A percentile compares a stretch with the other conserved stretches of the same genome.
Conservation (phyloP, 2,329 filamentous ascomycete species). For the Fusarium sp. region DNA sequence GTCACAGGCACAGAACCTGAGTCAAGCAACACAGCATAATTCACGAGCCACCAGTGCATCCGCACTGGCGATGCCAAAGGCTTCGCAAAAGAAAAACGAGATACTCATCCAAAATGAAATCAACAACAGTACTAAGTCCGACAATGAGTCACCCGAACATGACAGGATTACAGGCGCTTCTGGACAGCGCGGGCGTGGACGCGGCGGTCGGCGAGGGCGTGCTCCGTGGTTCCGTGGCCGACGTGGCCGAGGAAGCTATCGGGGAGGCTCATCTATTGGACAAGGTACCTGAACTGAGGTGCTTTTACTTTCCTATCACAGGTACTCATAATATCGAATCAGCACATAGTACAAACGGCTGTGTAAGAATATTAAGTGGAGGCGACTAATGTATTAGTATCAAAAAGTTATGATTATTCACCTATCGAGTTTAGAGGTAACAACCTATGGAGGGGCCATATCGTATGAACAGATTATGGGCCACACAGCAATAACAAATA, state of each 20-base stretch:
- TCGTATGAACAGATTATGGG: background rate
- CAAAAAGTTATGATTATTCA: background rate
- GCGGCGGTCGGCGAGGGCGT: conserved; percentile 45
- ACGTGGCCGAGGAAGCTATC: conserved; percentile 40
- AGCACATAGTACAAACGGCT: background rate
- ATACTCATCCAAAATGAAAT: background rate
- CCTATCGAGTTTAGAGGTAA: background rate
- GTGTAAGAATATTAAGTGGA: background rate
- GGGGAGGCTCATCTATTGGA: conserved; percentile 6
- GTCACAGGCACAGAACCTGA: background rate
- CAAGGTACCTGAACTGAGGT: conserved; percentile 7
- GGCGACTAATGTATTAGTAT: conserved; percentile 8
- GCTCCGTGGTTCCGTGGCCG: conserved; percentile 44
- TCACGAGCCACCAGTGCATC: conserved; percentile 2
- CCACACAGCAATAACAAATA: background rate
- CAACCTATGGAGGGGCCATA: background rate
- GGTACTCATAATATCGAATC: background rate
- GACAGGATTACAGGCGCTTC: background rate
- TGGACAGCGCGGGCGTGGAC: conserved; percentile 25
- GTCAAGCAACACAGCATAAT: background rate
- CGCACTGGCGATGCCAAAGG: background rate
- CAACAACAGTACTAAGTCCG: background rate
- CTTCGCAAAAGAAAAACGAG: background rate
- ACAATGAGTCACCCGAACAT: conserved; percentile 23
- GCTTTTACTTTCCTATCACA: background rate